Conservation (phyloP, 192 early-diverging fungal species). For the Pilobolus umbonatus region DNA sequence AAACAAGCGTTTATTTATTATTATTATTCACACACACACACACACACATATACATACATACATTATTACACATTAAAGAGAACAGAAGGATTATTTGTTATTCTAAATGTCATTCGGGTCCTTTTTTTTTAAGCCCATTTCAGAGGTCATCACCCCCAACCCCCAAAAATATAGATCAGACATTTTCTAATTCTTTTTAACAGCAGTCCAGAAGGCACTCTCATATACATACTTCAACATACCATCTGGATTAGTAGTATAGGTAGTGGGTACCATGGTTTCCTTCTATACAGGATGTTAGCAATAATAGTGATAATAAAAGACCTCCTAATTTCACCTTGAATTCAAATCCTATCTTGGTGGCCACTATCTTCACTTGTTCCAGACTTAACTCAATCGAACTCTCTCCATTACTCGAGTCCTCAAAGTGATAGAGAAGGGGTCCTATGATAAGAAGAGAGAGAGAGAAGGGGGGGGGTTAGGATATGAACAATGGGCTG, state of each 20-base stretch:
- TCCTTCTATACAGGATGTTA: slow-evolving; percentile 45
- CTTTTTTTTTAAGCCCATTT: no score
- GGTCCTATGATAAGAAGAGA: slow-evolving; percentile 53
- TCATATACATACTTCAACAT: slow-evolving; percentile 87
- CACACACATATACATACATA: slow-evolving; percentile 3
- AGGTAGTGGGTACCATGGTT: slow-evolving; percentile 55
- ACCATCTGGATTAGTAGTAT: slow-evolving; percentile 67
- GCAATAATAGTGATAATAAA: not conserved
- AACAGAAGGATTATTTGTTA: not conserved
- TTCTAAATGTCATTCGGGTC: not conserved
- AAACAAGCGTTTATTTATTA: not conserved
- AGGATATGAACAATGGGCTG: slow-evolving; percentile 36
- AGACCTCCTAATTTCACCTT: slow-evolving; percentile 39
- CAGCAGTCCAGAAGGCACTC: slow-evolving; percentile 64
- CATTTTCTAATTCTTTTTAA: no score
- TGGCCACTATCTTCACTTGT: slow-evolving; percentile 62
- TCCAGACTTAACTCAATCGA: slow-evolving; percentile 88
- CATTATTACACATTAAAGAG: not conserved
- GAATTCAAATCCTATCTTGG: slow-evolving; percentile 66
- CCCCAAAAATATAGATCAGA: no score
- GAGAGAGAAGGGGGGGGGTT: slow-evolving; percentile 27
- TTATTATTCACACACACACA: not conserved
- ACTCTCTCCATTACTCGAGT: slow-evolving; percentile 59
- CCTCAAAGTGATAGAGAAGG: slow-evolving; percentile 92
- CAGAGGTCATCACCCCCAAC: no score